Evolutionary conservation across 371 early-diverging fungal genomes (phyloP), one percentile per base, ranked within the genome.

Genomic region (Smittium culicis): DNA sequence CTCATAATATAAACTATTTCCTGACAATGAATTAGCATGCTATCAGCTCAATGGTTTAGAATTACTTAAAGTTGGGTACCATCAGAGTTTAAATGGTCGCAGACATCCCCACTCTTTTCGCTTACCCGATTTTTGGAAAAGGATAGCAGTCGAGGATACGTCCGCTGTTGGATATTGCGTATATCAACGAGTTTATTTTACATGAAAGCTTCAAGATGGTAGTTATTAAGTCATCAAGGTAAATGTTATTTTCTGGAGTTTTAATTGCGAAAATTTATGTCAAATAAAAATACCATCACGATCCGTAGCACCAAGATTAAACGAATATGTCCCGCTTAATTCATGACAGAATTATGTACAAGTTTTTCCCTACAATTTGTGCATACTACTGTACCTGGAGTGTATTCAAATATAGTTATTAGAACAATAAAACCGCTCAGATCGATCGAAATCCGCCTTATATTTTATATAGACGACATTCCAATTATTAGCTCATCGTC

Each of bases 281-380:
- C 31, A 78, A 74, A 74, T 75, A 70, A 62, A 74, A 76, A 11
- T 76, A 76, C 20, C 70, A 72, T 59, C 72, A 72, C 25, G 76
- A 75, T 65, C 73, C 76, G 0, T 66, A 72, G 29, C 72, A 72
- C 27, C 3, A 14, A 57, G 14, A n/a, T 14, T 57, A 3, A 25
- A 27, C 45, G 5, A 20, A 27, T 3, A 57, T 57, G 57, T 25
- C 16, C 27, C 57, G 11, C 5, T 79, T 81, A 57, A 58, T 69
- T n/a, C 80, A 79, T 73, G 70, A 78, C 31, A 74, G 71, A 16
- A 68, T 73, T 29, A 67, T 71, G 25, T 82, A 79, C 68, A 79
- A 79, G 69, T 82, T 74, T 71, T 1, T 73, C 76, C 0, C 63
- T 75, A 29, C 73, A 79, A 1, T 82, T 82, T 65, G 82, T 79